These are phyloP conservation scores for Lactarius pseudohatsudake DNA, from an alignment of 768 basidiomycete genomes.

Conservation along the genomic window DNA sequence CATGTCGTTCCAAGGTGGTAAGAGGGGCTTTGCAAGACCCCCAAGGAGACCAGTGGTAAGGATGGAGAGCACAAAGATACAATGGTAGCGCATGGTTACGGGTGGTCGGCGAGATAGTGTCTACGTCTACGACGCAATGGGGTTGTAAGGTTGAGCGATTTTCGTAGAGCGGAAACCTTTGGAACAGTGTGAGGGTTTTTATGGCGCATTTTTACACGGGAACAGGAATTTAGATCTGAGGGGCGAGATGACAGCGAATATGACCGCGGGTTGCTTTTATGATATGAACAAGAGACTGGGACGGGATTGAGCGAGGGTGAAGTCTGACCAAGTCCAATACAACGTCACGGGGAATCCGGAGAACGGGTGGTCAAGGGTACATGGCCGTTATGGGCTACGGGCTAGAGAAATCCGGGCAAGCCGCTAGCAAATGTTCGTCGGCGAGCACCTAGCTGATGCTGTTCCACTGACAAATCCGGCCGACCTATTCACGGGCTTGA, in stretches of 20 bases:
- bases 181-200: background rate
- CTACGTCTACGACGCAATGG: background rate
- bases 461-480: no score
- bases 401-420: no score
- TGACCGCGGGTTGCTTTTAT: background rate
- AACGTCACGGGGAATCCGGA: no score
- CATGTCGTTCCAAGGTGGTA: background rate
- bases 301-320: no score
- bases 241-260: background rate
- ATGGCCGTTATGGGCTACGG: no score
- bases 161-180: background rate
- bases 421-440: no score
- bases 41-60: background rate
- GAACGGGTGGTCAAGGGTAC: no score
- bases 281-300: no score
- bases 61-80: background rate
- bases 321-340: no score
- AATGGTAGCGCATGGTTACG: background rate
- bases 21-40: background rate
- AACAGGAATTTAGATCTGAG: background rate
- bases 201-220: background rate
- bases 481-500: no score
- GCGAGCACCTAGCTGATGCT: no score
- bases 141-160: background rate
- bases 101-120: background rate